Evolutionary conservation across 352 stramenopile species (phyloP).

Genomic region (Phytopythium montanum): DNA sequence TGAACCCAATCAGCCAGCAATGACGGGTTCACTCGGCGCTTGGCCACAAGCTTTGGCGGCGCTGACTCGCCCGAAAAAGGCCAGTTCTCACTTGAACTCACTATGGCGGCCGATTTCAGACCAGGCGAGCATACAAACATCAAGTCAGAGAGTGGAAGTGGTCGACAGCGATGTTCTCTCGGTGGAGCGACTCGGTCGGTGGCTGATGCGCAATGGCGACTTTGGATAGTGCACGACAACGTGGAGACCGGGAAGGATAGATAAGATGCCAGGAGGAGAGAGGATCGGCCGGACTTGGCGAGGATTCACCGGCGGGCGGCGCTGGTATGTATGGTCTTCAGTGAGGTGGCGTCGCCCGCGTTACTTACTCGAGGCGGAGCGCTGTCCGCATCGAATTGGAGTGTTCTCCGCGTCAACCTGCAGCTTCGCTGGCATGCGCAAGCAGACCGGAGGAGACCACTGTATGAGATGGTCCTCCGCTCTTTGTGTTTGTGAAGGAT

Average conservation of each 20-base stretch:
- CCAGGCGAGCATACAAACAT: no score
- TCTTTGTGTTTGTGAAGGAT: constrained; percentile 3
- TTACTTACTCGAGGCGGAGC: not conserved
- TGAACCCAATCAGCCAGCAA: no score
- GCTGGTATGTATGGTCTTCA: not conserved
- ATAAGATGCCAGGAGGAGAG: not conserved
- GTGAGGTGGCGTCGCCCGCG: not conserved
- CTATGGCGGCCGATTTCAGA: not conserved
- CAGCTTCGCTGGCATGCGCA: not conserved
- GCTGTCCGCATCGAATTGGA: not conserved
- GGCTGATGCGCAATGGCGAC: no score
- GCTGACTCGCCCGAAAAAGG: not conserved
- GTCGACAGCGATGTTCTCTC: no score
- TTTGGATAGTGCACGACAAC: no score
- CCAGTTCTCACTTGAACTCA: not conserved
- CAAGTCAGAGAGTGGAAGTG: no score
- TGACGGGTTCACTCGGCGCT: not conserved
- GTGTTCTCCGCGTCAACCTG: not conserved
- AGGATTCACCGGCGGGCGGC: not conserved
- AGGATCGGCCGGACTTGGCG: not conserved
- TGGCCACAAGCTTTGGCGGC: not conserved
- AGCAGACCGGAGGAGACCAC: not conserved
- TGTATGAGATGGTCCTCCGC: not conserved
- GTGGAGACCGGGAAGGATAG: no score
- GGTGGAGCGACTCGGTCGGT: no score